phyloP scores from a whole-genome alignment of 1,139 yeast genomes.

The Candida neerlandica region DNA sequence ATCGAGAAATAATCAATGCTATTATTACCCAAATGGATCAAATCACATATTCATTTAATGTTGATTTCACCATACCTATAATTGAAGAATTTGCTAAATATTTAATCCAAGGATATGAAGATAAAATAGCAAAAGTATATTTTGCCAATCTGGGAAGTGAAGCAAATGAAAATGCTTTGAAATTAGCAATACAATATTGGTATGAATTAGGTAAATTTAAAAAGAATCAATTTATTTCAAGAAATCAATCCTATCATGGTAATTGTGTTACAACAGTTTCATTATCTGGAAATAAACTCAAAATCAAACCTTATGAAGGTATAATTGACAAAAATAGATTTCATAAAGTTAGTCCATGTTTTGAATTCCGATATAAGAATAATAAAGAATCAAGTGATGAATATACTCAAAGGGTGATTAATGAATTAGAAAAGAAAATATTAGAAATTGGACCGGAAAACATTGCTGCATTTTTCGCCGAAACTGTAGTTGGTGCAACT shows the following conservation, averaged over 20 bases:
- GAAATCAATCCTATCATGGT: constrained; percentile 25
- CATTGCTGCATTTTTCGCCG: constrained; percentile 55
- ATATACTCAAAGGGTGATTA: constrained; percentile 16
- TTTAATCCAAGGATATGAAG: constrained; percentile 9
- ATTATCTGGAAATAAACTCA: constrained; percentile 17
- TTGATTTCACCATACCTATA: constrained; percentile 11
- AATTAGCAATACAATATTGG: constrained; percentile 22
- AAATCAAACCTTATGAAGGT: constrained; percentile 18
- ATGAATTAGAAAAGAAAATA: constrained; percentile 21
- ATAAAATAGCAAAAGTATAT: constrained; percentile 14
- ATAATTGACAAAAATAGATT: constrained; percentile 14
- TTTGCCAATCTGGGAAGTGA: constrained; percentile 19
- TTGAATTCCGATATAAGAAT: constrained; percentile 34
- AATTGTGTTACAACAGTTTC: constrained; percentile 22
- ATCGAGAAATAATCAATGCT: constrained; percentile 22
- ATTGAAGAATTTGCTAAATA: constrained; percentile 17
- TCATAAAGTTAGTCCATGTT: constrained; percentile 33
- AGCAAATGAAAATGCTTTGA: constrained; percentile 24
- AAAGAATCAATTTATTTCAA: constrained; percentile 19
- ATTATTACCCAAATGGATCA: constrained; percentile 21
- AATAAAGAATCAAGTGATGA: constrained; percentile 17
- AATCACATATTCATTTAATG: constrained; percentile 16
- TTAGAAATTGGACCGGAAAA: constrained; percentile 28
- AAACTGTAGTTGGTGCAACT: constrained; percentile 61
- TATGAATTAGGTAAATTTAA: constrained; percentile 20